Base-by-base conservation (phyloP, 768 basidiomycete genomes). In the Psilocybe cubensis region DNA sequence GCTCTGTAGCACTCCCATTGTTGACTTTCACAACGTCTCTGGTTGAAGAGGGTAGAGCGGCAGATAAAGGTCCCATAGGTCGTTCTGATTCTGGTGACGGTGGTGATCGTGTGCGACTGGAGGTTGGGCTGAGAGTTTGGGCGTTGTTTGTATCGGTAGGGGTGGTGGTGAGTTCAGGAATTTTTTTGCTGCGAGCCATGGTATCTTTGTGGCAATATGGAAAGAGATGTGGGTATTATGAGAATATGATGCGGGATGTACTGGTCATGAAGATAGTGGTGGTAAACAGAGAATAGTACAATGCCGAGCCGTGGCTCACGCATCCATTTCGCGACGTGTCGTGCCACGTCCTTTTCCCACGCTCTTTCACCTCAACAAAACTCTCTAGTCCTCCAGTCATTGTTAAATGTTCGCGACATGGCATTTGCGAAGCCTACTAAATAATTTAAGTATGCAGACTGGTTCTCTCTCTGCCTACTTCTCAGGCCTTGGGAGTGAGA, bases 21-120 rank as follows among this genome's bases (percentile, higher is more conserved):
- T 88, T 88, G 58, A 87, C 81, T 67, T 84, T 87, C 65, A 87
- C 73, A 6, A 73, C 70, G 51, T 87, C 85, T 45, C 85, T 76
- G 29, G 80, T 76, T 51, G 72, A 76, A 2, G 76, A 61, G 10
- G 78, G 58, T 11, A 81, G 70, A 12, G 73, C 63, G 51, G 83
- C 72, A 60, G 82, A 81, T 27, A 86, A 75, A 12, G 85, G 85
- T 1, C 85, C 83, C 2, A 77, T 73, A 14, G 85, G 84, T 20
- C 80, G 76, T 64, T 82, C 81, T 12, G 76, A 65, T 35, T 69
- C 68, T 52, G 63, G 63, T 50, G 68, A 63, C 12, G 62, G 54
- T 31, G 68, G 60, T 31, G 58, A 58, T 59, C 56, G 55, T 46
- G 62, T 56, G 57, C 63, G 59, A 28, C 59, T 60, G 29, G 33